Conservation (phyloP, 2,329 filamentous ascomycete species). For the Fusarium hostae region DNA sequence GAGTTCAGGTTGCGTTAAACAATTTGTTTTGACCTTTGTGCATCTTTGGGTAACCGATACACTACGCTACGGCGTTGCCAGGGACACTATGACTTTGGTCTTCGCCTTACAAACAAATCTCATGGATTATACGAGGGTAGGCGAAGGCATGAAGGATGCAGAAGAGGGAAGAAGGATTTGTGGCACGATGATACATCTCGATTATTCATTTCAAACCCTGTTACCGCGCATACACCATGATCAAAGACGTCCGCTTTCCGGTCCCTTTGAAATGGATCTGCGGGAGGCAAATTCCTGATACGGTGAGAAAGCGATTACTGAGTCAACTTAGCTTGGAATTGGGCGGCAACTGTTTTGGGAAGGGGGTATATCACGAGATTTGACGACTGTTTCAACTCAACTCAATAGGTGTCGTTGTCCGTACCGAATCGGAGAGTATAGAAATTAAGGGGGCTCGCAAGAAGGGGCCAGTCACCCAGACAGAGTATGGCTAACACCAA, state of each 20-base stretch:
- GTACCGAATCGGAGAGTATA: constrained; percentile 24
- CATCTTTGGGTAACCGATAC: constrained; percentile 42
- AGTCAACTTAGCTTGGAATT: constrained; percentile 33
- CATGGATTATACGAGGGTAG: constrained; percentile 30
- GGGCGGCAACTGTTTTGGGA: constrained; percentile 23
- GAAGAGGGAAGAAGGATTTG: constrained; percentile 13
- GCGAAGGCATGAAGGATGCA: constrained; percentile 6
- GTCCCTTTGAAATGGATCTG: constrained; percentile 23
- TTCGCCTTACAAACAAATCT: constrained; percentile 25
- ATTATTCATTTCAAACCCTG: constrained; percentile 31
- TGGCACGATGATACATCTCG: constrained; percentile 19
- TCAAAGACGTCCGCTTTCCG: constrained; percentile 23
- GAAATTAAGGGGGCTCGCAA: constrained; percentile 25
- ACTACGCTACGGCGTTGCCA: constrained; percentile 34
- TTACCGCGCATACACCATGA: constrained; percentile 32
- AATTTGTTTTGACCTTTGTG: constrained; percentile 39
- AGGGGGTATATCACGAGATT: constrained; percentile 41
- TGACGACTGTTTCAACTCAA: constrained; percentile 35
- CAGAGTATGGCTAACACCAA: constrained; percentile 18
- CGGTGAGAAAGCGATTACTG: constrained; percentile 16
- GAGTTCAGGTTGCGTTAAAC: constrained; percentile 40
- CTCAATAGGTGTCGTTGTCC: constrained; percentile 28
- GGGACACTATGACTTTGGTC: constrained; percentile 15
- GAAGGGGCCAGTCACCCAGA: constrained; percentile 22
- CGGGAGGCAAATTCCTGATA: constrained; percentile 35